Percentiles rank a stretch among this genome's conserved stretches.
These are phyloP conservation scores for Pittosporum tobira DNA, from an alignment of 129 eudicot species.

Conservation along the genomic window DNA sequence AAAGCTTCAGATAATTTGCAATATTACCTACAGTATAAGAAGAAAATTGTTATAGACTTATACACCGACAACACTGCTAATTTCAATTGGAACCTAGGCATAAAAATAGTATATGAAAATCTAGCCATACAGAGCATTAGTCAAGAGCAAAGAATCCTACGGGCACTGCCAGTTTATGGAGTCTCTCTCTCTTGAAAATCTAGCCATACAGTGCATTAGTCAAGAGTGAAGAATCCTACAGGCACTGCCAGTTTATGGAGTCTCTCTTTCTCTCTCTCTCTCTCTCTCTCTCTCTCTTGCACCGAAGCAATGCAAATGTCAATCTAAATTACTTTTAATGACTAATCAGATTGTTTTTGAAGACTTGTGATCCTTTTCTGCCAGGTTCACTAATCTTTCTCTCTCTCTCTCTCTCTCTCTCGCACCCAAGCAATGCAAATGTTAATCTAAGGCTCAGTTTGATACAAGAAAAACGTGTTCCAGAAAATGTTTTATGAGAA, in stretches of 20 bases:
- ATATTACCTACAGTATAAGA: slow-evolving; percentile 51
- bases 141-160: not conserved
- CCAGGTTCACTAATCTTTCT: not conserved
- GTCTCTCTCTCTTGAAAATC: no score
- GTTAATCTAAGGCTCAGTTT: not conserved
- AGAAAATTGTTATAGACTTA: slow-evolving; percentile 1
- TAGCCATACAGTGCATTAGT: not conserved
- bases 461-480: no score
- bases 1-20: slow-evolving; percentile 74
- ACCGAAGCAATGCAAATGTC: not conserved
- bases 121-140: not conserved
- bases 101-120: not conserved
- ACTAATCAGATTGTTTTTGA: not conserved
- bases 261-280: no score
- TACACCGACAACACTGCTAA: no score
- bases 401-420: no score
- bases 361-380: not conserved
- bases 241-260: not conserved
- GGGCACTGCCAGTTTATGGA: not conserved
- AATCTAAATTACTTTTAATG: not conserved
- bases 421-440: not conserved
- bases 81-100: not conserved
- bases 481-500: no score
- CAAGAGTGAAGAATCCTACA: not conserved
- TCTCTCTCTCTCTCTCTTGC: no score